Percentiles rank a stretch among this genome's conserved stretches.
Evolutionary conservation across 768 basidiomycete genomes (phyloP).

Genomic region (Sarcodon aspratus): DNA sequence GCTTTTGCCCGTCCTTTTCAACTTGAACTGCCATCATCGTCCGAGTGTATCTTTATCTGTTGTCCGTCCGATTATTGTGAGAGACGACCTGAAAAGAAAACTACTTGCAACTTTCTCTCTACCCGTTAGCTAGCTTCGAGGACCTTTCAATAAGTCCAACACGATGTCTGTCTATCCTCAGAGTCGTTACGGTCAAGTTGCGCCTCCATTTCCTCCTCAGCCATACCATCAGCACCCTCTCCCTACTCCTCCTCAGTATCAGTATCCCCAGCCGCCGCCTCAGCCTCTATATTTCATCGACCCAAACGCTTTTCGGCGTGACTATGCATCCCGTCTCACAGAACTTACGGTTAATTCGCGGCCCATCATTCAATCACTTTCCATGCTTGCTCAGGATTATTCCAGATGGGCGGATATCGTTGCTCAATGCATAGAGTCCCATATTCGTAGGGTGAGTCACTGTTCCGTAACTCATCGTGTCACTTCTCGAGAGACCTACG

Average conservation of each 20-base stretch:
- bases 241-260: conserved; percentile 24
- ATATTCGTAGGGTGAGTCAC: conserved; percentile 79
- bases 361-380: conserved; percentile 86
- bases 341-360: conserved; percentile 91
- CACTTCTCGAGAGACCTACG: background rate
- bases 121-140: too few relatives aligned
- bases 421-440: conserved; percentile 70
- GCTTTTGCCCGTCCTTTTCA: background rate
- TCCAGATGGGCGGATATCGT: conserved; percentile 69
- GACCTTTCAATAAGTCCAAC: too few relatives aligned
- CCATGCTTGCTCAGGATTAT: conserved; percentile 86
- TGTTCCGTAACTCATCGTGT: conserved; percentile 3
- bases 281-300: conserved; percentile 42
- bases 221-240: conserved; percentile 20
- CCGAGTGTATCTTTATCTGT: background rate
- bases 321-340: conserved; percentile 61
- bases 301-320: conserved; percentile 65
- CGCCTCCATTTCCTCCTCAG: conserved; percentile 32
- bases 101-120: background rate
- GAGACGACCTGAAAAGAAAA: background rate
- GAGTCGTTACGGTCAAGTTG: conserved; percentile 45
- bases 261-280: conserved; percentile 31
- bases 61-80: background rate
- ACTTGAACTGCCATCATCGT: background rate
- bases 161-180: conserved; percentile 38